A percentile compares a stretch with the other conserved stretches of the same genome.
phyloP scores from a whole-genome alignment of 129 eudicot genomes.

The Tagetes patula region DNA sequence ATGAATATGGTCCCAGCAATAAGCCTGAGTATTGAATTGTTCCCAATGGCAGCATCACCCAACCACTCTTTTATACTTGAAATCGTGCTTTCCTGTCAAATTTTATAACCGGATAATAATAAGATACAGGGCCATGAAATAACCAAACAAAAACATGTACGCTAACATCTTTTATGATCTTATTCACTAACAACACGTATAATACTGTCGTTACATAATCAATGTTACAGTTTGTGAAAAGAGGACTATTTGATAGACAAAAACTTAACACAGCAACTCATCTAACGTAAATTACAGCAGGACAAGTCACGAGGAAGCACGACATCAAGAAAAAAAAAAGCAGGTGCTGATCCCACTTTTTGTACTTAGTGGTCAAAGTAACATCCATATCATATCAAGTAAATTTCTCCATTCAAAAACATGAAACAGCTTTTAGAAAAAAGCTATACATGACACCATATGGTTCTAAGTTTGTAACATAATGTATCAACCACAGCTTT shows the following conservation, averaged over 20 bases:
- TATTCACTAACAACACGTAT: conserved; percentile 10
- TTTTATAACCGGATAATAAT: not conserved
- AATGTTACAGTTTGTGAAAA: conserved; percentile 3
- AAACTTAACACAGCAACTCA: not conserved
- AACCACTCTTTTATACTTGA: conserved; percentile 80
- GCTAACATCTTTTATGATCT: not conserved
- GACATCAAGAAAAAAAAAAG: conserved; percentile 14
- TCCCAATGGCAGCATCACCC: conserved; percentile 83
- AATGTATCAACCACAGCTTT: not conserved
- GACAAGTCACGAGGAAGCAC: conserved; percentile 15
- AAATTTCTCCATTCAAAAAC: not conserved
- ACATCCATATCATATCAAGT: not conserved
- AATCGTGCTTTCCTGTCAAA: conserved; percentile 57
- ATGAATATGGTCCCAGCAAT: conserved; percentile 83
- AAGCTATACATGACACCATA: not conserved
- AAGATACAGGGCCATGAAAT: not conserved
- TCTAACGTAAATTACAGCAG: conserved; percentile 8
- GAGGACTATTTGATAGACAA: not conserved
- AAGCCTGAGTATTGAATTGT: conserved; percentile 73
- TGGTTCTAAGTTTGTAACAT: not conserved
- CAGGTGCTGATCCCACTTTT: not conserved
- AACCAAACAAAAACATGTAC: conserved; percentile 3
- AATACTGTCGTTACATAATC: conserved; percentile 6
- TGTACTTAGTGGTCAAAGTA: conserved; percentile 1
- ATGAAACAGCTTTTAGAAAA: not conserved